Evolutionary conservation across 345 rosid species (phyloP).

Genomic region (Aethionema arabicum): DNA sequence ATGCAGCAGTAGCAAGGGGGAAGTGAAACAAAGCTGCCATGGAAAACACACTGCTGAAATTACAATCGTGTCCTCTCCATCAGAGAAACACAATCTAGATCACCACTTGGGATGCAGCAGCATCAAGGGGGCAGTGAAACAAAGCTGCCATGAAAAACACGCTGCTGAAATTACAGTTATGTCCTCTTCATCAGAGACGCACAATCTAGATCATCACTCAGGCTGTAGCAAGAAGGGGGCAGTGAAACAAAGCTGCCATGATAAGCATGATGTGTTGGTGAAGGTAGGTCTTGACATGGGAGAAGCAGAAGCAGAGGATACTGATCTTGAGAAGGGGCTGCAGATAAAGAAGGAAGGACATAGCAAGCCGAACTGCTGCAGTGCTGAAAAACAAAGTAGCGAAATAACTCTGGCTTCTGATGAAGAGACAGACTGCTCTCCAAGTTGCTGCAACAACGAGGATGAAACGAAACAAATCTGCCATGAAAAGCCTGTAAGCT

Average conservation of each 20-base stretch:
- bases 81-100: too few species aligned
- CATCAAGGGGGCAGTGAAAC: too few species aligned
- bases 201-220: too few species aligned
- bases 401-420: slow-evolving; percentile 28
- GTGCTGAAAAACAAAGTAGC: slow-evolving; percentile 16
- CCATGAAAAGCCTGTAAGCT: slow-evolving; percentile 23
- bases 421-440: slow-evolving; percentile 11
- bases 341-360: slow-evolving; percentile 3
- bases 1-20: slow-evolving; percentile 1
- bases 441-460: slow-evolving; percentile 10
- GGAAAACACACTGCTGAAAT: too few species aligned
- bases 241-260: slow-evolving; percentile 14
- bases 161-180: too few species aligned
- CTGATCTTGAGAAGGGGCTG: slow-evolving; percentile 12
- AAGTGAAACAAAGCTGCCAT: slow-evolving; percentile 24
- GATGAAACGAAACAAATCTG: slow-evolving; percentile 17
- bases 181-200: too few species aligned
- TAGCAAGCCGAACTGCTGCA: slow-evolving; percentile 27
- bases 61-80: too few species aligned
- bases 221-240: slow-evolving; percentile 9
- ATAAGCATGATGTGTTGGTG: neutral
- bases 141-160: too few species aligned
- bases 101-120: neutral
- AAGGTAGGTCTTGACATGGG: slow-evolving; percentile 5
- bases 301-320: slow-evolving; percentile 4